Percentiles rank a stretch among this genome's conserved stretches.
Conservation (phyloP, 164 flowering plant species). For the Liquidambar formosana region DNA sequence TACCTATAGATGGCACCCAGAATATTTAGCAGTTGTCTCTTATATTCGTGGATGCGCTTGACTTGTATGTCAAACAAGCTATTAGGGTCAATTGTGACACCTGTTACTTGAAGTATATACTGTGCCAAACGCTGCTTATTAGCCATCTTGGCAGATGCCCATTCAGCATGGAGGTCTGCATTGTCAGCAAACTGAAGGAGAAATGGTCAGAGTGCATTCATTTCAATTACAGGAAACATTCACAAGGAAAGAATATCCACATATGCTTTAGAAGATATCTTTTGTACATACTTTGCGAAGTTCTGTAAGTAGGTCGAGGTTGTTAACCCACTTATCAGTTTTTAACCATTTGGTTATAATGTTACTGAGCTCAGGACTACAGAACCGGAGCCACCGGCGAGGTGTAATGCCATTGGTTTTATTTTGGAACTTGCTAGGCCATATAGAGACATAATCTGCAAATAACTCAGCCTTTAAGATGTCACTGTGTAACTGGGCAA, state of each 20-base stretch:
- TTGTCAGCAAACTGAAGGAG: conserved; percentile 78
- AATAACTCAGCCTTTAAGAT: conserved; percentile 83
- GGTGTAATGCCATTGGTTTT: conserved; percentile 99
- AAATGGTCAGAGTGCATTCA: conserved; percentile 20
- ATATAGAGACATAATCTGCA: conserved; percentile 87
- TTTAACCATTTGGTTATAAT: conserved; percentile 92
- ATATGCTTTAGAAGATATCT: neutral
- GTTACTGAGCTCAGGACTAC: conserved; percentile 88
- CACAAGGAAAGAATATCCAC: neutral
- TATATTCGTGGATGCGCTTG: conserved; percentile 96
- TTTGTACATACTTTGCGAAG: conserved; percentile 64
- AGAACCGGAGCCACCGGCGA: conserved; percentile 92
- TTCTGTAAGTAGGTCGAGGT: conserved; percentile 74
- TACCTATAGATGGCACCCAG: conserved; percentile 83
- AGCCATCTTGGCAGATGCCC: conserved; percentile 97
- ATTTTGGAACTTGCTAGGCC: conserved; percentile 96
- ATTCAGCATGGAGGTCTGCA: conserved; percentile 70
- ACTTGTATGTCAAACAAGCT: conserved; percentile 97
- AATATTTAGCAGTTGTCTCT: conserved; percentile 91
- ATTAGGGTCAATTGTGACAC: conserved; percentile 73
- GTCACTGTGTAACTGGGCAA: conserved; percentile 94
- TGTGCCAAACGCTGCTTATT: conserved; percentile 79
- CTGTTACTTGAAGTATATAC: conserved; percentile 75
- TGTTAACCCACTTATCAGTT: conserved; percentile 85
- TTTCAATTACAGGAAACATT: conserved; percentile 1